Conservation (phyloP, 2,329 filamentous ascomycete genomes). For the Alternaria arborescens region DNA sequence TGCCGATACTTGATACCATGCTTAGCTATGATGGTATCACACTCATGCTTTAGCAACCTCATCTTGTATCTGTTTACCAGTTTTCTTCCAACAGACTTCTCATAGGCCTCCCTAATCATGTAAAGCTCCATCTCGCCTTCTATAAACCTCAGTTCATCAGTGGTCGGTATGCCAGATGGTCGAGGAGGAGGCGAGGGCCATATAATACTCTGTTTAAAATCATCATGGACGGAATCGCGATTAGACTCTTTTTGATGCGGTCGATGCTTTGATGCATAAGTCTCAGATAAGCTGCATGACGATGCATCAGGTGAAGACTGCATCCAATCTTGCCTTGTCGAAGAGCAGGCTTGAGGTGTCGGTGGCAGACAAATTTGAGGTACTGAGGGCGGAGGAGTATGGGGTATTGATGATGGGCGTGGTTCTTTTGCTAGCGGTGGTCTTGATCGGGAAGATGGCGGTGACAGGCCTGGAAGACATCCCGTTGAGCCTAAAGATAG, state of each 20-base stretch:
- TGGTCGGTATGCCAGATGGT: background rate
- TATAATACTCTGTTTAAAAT: background rate
- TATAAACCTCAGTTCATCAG: background rate
- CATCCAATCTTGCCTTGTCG: background rate
- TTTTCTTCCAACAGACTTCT: background rate
- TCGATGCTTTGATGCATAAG: background rate
- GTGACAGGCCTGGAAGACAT: background rate
- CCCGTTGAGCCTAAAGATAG: too few species aligned
- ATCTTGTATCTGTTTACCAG: background rate
- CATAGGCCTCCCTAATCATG: constrained; percentile 1
- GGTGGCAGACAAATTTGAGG: background rate
- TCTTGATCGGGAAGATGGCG: too few species aligned
- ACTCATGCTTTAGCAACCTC: background rate
- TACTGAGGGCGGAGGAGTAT: background rate
- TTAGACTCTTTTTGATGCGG: background rate
- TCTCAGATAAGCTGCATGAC: background rate
- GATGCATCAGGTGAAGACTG: background rate
- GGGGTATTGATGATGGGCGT: background rate
- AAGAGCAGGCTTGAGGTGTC: background rate
- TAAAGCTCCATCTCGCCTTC: background rate
- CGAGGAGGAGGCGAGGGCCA: background rate
- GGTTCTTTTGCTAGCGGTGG: background rate
- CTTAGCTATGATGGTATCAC: background rate
- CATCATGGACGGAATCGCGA: background rate
- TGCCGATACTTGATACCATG: background rate